A percentile compares a stretch with the other conserved stretches of the same genome.
Conservation (phyloP, 495 filamentous ascomycete genomes). For the Penicillium waksmanii region DNA sequence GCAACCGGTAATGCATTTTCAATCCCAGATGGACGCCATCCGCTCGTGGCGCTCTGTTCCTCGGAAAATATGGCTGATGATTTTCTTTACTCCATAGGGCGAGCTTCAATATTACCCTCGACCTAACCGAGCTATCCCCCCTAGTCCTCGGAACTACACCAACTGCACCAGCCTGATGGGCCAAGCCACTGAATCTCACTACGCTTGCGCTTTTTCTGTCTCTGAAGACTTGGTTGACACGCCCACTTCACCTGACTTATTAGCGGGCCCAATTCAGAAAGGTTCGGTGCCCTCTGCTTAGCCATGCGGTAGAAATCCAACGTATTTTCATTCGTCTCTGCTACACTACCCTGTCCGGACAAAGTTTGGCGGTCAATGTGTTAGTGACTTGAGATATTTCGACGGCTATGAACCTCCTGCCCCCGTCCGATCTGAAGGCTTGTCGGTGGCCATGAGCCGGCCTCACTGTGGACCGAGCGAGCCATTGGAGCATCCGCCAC, state of each 20-base stretch:
- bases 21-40: neutral
- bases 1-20: neutral
- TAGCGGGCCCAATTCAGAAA: too few species aligned
- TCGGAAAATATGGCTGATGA: neutral
- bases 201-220: neutral
- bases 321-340: too few species aligned
- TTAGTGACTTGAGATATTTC: neutral
- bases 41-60: neutral
- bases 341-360: neutral
- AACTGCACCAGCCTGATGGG: neutral
- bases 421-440: neutral
- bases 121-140: neutral
- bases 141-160: neutral
- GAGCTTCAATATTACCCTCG: neutral
- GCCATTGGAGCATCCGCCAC: neutral
- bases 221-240: too few species aligned
- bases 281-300: too few species aligned
- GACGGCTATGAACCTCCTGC: neutral
- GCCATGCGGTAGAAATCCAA: too few species aligned
- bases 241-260: too few species aligned
- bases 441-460: neutral
- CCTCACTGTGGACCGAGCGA: neutral
- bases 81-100: neutral
- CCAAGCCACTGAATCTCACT: neutral
- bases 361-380: neutral